Evolutionary conservation across 228 moss, liverwort and hornwort species (phyloP).

Genomic region (Sphagnum fallax): DNA sequence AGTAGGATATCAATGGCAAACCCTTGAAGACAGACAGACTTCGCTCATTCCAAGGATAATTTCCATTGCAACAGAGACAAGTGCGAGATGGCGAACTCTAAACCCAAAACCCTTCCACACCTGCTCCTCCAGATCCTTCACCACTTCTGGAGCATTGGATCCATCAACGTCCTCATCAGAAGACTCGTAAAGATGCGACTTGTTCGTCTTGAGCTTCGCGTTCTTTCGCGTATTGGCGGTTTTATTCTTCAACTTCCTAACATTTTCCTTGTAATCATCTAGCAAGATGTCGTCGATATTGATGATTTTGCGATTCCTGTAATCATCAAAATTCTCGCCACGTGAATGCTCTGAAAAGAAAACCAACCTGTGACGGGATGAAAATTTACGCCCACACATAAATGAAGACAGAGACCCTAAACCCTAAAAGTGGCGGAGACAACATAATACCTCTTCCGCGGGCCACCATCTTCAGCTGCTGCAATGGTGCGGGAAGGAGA

Average conservation of each 20-base stretch:
- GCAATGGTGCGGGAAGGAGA: neutral
- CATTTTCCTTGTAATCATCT: constrained; percentile 25
- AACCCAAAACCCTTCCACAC: neutral
- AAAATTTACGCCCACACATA: no score
- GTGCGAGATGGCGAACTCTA: neutral
- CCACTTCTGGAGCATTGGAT: constrained; percentile 10
- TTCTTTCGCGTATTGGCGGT: constrained; percentile 17
- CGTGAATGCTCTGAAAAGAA: no score
- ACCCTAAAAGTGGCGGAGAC: no score
- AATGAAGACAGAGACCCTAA: no score
- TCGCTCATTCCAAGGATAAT: neutral
- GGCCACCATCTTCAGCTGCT: neutral
- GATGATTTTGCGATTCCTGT: constrained; percentile 25
- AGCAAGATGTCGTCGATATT: constrained; percentile 40
- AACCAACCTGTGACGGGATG: no score
- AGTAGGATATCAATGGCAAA: neutral
- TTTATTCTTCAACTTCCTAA: constrained; percentile 22
- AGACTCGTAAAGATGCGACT: constrained; percentile 17
- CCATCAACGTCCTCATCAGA: constrained; percentile 24
- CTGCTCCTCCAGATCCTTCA: constrained; percentile 27
- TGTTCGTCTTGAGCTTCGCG: constrained; percentile 5
- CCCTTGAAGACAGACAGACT: neutral
- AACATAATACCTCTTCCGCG: no score
- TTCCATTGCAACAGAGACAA: neutral
- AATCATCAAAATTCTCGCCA: constrained; percentile 8